Evolutionary conservation across 148 eudicot genomes (phyloP).

Genomic region (Agrostemma githago): DNA sequence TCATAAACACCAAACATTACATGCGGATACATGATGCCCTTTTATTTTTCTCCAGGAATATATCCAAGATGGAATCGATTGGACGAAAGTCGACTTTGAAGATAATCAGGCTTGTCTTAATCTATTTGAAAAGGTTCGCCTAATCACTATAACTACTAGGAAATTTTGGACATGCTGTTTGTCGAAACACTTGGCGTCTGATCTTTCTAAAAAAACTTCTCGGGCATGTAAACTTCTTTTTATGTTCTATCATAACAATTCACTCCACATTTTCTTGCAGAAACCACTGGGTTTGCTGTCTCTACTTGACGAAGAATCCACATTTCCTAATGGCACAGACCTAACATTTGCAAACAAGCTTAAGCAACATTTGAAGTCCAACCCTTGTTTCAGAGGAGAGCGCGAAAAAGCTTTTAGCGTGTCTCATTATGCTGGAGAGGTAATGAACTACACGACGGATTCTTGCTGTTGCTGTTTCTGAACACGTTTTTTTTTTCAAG

Average conservation of each 20-base stretch:
- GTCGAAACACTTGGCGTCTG: not conserved
- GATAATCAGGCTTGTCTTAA: constrained; percentile 94
- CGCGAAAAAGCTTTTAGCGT: constrained; percentile 76
- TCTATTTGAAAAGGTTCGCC: constrained; percentile 88
- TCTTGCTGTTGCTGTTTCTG: not conserved
- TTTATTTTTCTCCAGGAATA: constrained; percentile 57
- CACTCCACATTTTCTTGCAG: constrained; percentile 36
- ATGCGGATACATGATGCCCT: not conserved
- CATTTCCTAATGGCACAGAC: constrained; percentile 94
- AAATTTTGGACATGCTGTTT: not conserved
- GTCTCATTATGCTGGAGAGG: constrained; percentile 97
- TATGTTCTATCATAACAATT: not conserved
- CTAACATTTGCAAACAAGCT: constrained; percentile 86
- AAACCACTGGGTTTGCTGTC: constrained; percentile 91
- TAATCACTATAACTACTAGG: too few species aligned
- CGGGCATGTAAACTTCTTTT: not conserved
- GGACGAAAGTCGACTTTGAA: constrained; percentile 93
- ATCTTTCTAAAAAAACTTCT: not conserved
- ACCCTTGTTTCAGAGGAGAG: constrained; percentile 79
- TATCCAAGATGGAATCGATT: constrained; percentile 96
- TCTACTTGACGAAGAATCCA: constrained; percentile 91
- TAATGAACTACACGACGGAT: constrained; percentile 19
- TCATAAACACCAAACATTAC: not conserved
- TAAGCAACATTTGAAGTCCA: constrained; percentile 69
- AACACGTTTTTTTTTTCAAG: not conserved